Base-by-base conservation (phyloP, 495 filamentous ascomycete species). In the Penicillium diatomitis region DNA sequence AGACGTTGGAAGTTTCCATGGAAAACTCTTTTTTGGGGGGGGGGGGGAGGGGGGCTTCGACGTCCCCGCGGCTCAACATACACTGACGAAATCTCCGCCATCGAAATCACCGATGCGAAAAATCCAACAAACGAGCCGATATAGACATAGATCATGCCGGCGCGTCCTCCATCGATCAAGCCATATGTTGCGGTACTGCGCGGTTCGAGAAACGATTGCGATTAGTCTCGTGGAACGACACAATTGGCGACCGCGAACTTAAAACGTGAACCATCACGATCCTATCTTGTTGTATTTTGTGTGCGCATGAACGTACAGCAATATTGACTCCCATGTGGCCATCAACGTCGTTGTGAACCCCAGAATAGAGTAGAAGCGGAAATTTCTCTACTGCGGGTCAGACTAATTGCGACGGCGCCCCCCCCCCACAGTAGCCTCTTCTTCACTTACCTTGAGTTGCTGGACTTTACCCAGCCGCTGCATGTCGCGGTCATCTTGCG, bases 81-180 rank as follows among this genome's bases (percentile, higher is more conserved):
- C 72, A 77, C 74, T 3, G 65, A 72, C 5, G 66, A 67, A 57
- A 76, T 71, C 47, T 76, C 74, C 0, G 70, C 66, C 54, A 79
- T 62, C 30, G 65, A 69, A 5, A 67, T 60, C 4, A 75, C 65
- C 35, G 71, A 60, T 5, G 65, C 65, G 31, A 68, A 58, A 11
- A 71, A 73, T 42, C 71, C 71, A 3, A 66, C 56, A 27, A 68
- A 67, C 0, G 65, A 70, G 0, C 50, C 62, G 32, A 76, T 63
- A 46, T 71, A 76, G 6, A 65, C 65, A 70, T 74, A 77, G 46
- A 78, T 61, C 42, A 74, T 63, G 8, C 71, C 73, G 11, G 66
- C 71, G 30, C 65, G 64, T 8, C 75, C 74, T 7, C 74, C 72
- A 52, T 76, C 70, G 29, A 52, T 57, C 7, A 76, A 42, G 8